These are phyloP conservation scores for Emergomyces africanus DNA, from an alignment of 2,329 filamentous ascomycete species.

Conservation along the genomic window DNA sequence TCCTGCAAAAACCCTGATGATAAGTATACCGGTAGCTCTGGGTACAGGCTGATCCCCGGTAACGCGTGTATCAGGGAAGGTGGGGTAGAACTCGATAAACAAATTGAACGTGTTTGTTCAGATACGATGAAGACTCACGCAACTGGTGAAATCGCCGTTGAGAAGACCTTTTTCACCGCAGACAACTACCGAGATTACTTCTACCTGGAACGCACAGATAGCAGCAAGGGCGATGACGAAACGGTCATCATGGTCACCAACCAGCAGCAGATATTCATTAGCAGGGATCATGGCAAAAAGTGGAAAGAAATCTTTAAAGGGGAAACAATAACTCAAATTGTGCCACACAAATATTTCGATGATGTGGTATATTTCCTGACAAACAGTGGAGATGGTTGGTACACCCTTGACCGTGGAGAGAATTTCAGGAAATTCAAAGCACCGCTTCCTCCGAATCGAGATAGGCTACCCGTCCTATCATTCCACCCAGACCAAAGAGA, in stretches of 20 bases:
- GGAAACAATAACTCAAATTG: constrained; percentile 56
- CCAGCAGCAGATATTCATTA: constrained; percentile 54
- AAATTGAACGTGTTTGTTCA: constrained; percentile 63
- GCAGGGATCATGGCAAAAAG: constrained; percentile 74
- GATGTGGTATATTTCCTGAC: constrained; percentile 84
- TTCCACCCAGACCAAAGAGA: constrained; percentile 82
- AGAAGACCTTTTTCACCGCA: constrained; percentile 50
- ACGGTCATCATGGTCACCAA: constrained; percentile 52
- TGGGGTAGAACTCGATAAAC: constrained; percentile 55
- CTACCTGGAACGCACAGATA: constrained; percentile 68
- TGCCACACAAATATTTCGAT: constrained; percentile 67
- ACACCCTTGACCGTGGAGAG: constrained; percentile 67
- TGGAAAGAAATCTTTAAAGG: constrained; percentile 63
- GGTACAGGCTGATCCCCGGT: constrained; percentile 83
- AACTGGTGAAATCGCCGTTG: constrained; percentile 52
- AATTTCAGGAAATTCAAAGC: constrained; percentile 62
- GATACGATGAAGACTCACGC: constrained; percentile 45
- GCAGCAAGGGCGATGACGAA: constrained; percentile 55
- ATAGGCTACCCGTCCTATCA: constrained; percentile 40
- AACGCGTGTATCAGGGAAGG: constrained; percentile 54
- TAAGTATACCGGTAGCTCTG: constrained; percentile 73
- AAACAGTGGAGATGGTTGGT: constrained; percentile 52
- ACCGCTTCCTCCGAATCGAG: constrained; percentile 45
- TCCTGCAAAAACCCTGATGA: constrained; percentile 60
- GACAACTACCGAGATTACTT: constrained; percentile 43